Conservation (phyloP, 78 protist species). For the Acrasis kona region DNA sequence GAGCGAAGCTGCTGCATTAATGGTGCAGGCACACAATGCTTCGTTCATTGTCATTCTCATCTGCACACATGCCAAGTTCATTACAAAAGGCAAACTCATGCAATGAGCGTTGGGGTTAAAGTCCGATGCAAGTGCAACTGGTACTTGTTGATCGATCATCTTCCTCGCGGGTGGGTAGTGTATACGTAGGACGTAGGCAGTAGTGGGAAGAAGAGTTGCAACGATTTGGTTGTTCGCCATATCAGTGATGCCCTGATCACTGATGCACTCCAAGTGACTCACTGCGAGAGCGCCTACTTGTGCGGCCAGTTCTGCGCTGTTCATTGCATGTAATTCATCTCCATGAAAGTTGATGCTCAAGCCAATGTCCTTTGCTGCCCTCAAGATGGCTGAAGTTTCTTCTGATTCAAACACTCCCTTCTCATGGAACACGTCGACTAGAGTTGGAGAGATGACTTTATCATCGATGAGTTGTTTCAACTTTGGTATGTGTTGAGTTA, state of each 20-base stretch:
- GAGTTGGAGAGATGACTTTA: conserved; percentile 34
- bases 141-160: conserved; percentile 56
- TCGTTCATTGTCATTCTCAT: conserved; percentile 66
- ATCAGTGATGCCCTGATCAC: conserved; percentile 56
- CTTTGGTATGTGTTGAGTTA: conserved; percentile 54
- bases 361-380: conserved; percentile 60
- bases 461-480: conserved; percentile 7
- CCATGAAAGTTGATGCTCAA: conserved; percentile 70
- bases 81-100: conserved; percentile 68
- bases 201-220: conserved; percentile 72
- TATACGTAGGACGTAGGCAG: conserved; percentile 60
- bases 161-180: conserved; percentile 64
- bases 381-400: not conserved
- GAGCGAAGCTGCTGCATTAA: conserved; percentile 71
- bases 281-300: conserved; percentile 41
- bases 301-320: conserved; percentile 53
- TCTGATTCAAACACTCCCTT: conserved; percentile 28
- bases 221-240: conserved; percentile 49
- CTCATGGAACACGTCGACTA: conserved; percentile 71
- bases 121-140: conserved; percentile 69
- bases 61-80: conserved; percentile 74
- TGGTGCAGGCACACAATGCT: conserved; percentile 69
- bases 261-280: conserved; percentile 68
- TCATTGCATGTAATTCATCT: conserved; percentile 55
- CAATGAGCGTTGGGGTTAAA: conserved; percentile 79